A percentile compares a stretch with the other conserved stretches of the same genome.
Conservation (phyloP, 1,284 basidiomycete species). For the Neolentinus lepideus region DNA sequence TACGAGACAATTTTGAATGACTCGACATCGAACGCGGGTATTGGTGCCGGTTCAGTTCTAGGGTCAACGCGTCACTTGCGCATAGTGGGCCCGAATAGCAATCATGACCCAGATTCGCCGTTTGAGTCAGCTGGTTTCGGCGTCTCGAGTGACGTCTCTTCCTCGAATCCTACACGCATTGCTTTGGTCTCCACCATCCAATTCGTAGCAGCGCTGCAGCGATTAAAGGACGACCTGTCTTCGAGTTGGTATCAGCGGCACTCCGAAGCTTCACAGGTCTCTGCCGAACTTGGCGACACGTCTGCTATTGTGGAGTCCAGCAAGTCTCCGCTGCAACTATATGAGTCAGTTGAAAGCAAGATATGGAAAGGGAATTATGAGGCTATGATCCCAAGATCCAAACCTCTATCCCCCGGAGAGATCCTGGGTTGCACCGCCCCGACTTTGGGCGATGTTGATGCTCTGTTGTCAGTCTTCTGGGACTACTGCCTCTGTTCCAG, state of each 20-base stretch:
- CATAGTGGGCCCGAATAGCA: constrained; percentile 39
- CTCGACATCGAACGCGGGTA: constrained; percentile 38
- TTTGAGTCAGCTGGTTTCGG: not conserved
- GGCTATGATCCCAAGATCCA: constrained; percentile 80
- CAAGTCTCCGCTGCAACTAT: constrained; percentile 11
- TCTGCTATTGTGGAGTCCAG: constrained; percentile 4
- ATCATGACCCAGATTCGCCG: constrained; percentile 7
- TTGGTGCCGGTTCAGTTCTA: constrained; percentile 49
- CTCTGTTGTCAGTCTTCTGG: constrained; percentile 65
- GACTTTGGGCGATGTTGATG: constrained; percentile 72
- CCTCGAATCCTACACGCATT: constrained; percentile 55
- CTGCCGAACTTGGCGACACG: not conserved
- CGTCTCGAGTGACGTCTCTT: constrained; percentile 1
- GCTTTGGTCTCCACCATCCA: constrained; percentile 94
- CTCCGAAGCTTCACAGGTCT: constrained; percentile 8
- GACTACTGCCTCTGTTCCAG: constrained; percentile 2
- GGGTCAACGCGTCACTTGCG: constrained; percentile 42
- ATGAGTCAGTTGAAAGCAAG: constrained; percentile 5
- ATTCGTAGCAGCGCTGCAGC: constrained; percentile 86
- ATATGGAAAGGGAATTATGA: constrained; percentile 69
- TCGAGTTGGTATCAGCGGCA: constrained; percentile 22
- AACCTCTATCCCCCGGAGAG: constrained; percentile 94
- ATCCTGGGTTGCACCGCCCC: constrained; percentile 97
- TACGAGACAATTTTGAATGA: constrained; percentile 46
- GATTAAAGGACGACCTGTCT: constrained; percentile 73